Percentiles rank a stretch among this genome's conserved stretches.
These are phyloP conservation scores for Cyclotella baltica DNA, from an alignment of 108 stramenopile genomes.

Conservation along the genomic window DNA sequence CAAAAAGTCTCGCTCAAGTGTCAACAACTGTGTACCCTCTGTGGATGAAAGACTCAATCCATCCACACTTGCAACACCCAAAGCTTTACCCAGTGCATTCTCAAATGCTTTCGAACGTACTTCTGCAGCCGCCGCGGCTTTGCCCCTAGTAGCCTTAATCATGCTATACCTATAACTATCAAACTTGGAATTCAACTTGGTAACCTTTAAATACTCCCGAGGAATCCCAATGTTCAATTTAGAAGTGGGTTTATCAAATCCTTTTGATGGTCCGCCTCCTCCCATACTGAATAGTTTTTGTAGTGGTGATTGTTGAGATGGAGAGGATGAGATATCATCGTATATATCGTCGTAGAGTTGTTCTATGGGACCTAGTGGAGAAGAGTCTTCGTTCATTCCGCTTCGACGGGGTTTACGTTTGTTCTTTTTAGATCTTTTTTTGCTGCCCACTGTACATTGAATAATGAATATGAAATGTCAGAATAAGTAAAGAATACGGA, in stretches of 20 bases:
- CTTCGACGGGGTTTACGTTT: neutral
- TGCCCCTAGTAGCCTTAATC: conserved; percentile 69
- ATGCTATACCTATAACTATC: conserved; percentile 80
- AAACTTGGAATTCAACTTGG: conserved; percentile 73
- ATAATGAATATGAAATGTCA: neutral
- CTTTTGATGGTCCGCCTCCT: neutral
- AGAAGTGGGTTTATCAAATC: conserved; percentile 33
- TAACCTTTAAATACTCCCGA: conserved; percentile 66
- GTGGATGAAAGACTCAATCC: conserved; percentile 25
- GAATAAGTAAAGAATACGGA: neutral
- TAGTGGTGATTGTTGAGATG: conserved; percentile 7
- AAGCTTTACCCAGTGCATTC: conserved; percentile 55
- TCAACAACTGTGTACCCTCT: conserved; percentile 59
- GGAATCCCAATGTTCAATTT: conserved; percentile 79
- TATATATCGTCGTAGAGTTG: conserved; percentile 86
- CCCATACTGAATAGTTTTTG: conserved; percentile 20
- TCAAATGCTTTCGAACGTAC: conserved; percentile 70
- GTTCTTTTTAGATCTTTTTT: neutral
- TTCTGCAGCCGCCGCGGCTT: conserved; percentile 70
- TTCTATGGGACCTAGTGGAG: conserved; percentile 53
- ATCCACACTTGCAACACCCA: conserved; percentile 15
- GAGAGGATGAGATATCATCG: conserved; percentile 44
- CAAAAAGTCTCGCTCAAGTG: conserved; percentile 72
- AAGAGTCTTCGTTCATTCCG: neutral
- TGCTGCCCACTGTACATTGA: neutral